Percentiles rank a stretch among this genome's conserved stretches.
Conservation (phyloP, 495 filamentous ascomycete genomes). For the Xylaria curta region DNA sequence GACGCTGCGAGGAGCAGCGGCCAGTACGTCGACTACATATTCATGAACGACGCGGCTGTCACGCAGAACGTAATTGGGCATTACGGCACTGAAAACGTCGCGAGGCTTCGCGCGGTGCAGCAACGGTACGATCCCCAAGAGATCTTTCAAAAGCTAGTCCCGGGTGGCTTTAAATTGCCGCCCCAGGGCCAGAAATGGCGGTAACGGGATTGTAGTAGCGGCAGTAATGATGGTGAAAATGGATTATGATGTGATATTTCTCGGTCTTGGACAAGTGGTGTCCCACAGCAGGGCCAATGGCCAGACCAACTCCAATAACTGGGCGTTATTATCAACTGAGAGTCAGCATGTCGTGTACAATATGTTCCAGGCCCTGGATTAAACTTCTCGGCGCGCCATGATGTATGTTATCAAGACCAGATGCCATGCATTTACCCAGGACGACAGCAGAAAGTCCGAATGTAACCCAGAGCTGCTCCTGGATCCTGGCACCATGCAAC, state of each 20-base stretch:
- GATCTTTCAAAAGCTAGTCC: conserved; percentile 40
- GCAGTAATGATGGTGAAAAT: neutral
- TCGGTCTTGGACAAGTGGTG: conserved; percentile 10
- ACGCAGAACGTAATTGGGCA: conserved; percentile 33
- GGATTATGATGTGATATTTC: conserved; percentile 23
- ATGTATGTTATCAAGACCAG: conserved; percentile 20
- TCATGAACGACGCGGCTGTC: conserved; percentile 38
- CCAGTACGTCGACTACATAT: conserved; percentile 36
- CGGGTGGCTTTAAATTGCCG: conserved; percentile 45
- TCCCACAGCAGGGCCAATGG: conserved; percentile 18
- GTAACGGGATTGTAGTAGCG: neutral
- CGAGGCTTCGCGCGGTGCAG: conserved; percentile 35
- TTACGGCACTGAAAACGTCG: conserved; percentile 38
- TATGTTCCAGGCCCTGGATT: neutral
- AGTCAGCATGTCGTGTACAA: neutral
- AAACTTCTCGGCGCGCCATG: neutral
- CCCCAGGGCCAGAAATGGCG: neutral
- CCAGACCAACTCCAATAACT: neutral
- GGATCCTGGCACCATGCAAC: conserved; percentile 24
- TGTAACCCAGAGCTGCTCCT: conserved; percentile 22
- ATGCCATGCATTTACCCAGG: neutral
- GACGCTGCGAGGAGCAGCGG: conserved; percentile 29
- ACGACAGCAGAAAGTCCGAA: conserved; percentile 15
- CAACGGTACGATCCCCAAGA: conserved; percentile 41
- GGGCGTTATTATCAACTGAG: neutral